Evolutionary conservation across 2,329 filamentous ascomycete genomes (phyloP).

Genomic region (Arthrinium phaeospermum): DNA sequence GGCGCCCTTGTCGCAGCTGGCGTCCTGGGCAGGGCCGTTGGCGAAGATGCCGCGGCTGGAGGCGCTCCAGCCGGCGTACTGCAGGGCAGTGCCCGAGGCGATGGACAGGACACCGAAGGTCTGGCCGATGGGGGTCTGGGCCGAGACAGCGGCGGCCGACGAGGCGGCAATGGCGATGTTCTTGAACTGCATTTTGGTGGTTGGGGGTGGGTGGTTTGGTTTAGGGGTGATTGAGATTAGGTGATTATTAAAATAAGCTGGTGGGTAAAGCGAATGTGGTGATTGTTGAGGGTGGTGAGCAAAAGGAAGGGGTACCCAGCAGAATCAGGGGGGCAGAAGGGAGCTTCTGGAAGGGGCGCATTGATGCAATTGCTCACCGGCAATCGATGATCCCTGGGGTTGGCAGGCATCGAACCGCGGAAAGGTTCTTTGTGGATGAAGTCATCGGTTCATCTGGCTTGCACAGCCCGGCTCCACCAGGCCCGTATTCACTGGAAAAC

Average conservation of each 20-base stretch:
- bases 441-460: neutral
- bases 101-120: constrained; percentile 57
- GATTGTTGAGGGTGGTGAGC: constrained; percentile 11
- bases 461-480: neutral
- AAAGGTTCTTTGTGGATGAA: neutral
- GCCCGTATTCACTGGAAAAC: neutral
- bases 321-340: neutral
- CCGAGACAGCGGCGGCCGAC: constrained; percentile 37
- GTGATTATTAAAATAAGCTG: constrained; percentile 12
- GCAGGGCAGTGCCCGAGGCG: constrained; percentile 54
- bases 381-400: neutral
- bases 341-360: constrained; percentile 6
- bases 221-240: neutral
- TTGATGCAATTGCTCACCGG: neutral
- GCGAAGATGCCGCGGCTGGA: constrained; percentile 49
- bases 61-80: constrained; percentile 53
- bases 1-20: constrained; percentile 50
- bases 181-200: constrained; percentile 20
- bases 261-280: neutral
- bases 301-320: neutral
- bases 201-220: neutral
- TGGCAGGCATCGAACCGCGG: neutral
- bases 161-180: constrained; percentile 17
- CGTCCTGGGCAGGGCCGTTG: constrained; percentile 50
- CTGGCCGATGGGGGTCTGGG: constrained; percentile 33